Evolutionary conservation across 2,329 filamentous ascomycete genomes (phyloP).

Genomic region (Neodidymelliopsis sp.): DNA sequence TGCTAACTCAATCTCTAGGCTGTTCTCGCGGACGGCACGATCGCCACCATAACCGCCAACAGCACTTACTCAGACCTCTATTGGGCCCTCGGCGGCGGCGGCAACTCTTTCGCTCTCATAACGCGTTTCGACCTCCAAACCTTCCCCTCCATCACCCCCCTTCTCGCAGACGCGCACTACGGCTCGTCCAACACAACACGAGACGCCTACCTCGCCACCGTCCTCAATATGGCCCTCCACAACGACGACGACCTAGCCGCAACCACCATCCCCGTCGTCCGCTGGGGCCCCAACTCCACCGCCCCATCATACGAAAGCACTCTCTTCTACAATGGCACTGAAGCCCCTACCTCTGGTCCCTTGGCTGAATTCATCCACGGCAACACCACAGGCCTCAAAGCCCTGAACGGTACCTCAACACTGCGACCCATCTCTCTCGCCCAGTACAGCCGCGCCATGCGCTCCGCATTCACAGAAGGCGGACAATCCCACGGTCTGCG

Average conservation of each 20-base stretch:
- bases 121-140: conserved; percentile 27
- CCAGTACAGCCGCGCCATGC: conserved; percentile 11
- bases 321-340: conserved; percentile 28
- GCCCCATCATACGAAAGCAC: conserved; percentile 25
- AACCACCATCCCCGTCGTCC: conserved; percentile 26
- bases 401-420: conserved; percentile 20
- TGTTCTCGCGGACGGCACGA: conserved; percentile 35
- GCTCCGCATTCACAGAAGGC: conserved; percentile 22
- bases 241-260: conserved; percentile 22
- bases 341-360: conserved; percentile 19
- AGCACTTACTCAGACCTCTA: conserved; percentile 35
- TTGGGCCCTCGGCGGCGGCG: conserved; percentile 40
- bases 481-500: conserved; percentile 21
- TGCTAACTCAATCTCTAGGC: no score
- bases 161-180: conserved; percentile 26
- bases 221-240: conserved; percentile 23
- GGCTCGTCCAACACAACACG: conserved; percentile 7
- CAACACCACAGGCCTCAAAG: conserved; percentile 8
- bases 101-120: conserved; percentile 30
- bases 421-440: conserved; percentile 21
- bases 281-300: conserved; percentile 23
- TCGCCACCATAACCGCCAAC: conserved; percentile 25
- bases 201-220: conserved; percentile 21
- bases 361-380: conserved; percentile 20
- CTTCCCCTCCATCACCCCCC: conserved; percentile 13